These are phyloP conservation scores for Ophiostoma ulmi DNA, from an alignment of 2,329 filamentous ascomycete genomes.

Conservation along the genomic window DNA sequence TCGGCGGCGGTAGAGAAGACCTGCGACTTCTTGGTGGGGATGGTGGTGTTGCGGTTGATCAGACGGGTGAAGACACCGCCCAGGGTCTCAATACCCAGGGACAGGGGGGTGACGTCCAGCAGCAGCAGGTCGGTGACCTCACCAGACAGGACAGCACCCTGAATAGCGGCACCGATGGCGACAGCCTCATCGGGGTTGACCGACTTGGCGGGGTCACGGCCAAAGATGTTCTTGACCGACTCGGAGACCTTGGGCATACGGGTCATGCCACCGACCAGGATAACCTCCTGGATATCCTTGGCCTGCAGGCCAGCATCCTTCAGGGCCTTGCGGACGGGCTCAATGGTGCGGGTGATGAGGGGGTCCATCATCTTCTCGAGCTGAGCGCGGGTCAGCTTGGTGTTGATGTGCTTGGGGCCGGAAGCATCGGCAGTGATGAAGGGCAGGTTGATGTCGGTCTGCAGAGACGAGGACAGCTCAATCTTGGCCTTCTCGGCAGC, in stretches of 20 bases:
- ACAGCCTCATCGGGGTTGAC: conserved; percentile 99
- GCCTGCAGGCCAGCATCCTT: conserved; percentile 88
- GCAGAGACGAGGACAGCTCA: conserved; percentile 87
- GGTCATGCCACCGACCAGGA: conserved; percentile 95
- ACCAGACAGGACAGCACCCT: conserved; percentile 92
- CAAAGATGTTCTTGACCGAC: conserved; percentile 99
- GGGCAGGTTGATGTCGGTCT: conserved; percentile 96
- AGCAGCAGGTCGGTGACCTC: conserved; percentile 68
- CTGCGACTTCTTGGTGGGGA: conserved; percentile 99
- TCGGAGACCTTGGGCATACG: conserved; percentile 99
- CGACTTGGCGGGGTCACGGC: conserved; percentile 98
- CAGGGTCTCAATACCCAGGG: conserved; percentile 97
- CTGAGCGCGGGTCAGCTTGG: conserved; percentile 95
- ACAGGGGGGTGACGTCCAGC: conserved; percentile 91
- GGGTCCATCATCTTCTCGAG: conserved; percentile 99
- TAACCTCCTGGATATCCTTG: conserved; percentile 83
- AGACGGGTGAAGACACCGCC: conserved; percentile 99
- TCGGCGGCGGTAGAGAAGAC: conserved; percentile 99
- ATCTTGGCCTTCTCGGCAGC: conserved; percentile 99
- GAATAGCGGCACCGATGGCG: conserved; percentile 94
- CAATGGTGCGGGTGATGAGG: conserved; percentile 93
- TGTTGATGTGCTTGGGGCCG: conserved; percentile 98
- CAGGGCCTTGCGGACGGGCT: conserved; percentile 95
- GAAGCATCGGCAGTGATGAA: conserved; percentile 97
- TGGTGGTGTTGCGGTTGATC: conserved; percentile 98